Evolutionary conservation across 805 yeast species (phyloP).

Genomic region (Kurtzmaniella fragi): DNA sequence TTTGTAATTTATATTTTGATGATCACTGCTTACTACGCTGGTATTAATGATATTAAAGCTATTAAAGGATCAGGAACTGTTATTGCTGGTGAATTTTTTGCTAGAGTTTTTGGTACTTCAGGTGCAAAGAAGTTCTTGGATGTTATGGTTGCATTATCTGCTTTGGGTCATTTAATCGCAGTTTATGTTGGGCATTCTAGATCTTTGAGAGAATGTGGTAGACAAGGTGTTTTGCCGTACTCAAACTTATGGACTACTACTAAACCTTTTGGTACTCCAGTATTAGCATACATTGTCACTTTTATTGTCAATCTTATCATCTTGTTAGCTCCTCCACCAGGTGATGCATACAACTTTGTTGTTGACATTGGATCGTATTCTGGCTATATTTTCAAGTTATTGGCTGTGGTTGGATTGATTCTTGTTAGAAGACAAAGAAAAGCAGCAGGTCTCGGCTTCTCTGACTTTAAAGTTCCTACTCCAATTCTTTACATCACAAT

Average conservation of each 20-base stretch:
- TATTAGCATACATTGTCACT: slow-evolving; percentile 19
- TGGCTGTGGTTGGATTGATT: slow-evolving; percentile 22
- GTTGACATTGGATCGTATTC: slow-evolving; percentile 27
- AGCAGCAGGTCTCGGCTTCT: slow-evolving; percentile 25
- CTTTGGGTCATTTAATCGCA: slow-evolving; percentile 26
- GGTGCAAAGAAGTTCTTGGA: slow-evolving; percentile 19
- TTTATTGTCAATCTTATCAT: slow-evolving; percentile 21
- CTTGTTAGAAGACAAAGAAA: slow-evolving; percentile 26
- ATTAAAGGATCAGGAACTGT: slow-evolving; percentile 25
- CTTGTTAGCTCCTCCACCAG: slow-evolving; percentile 29
- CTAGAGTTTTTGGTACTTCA: slow-evolving; percentile 24
- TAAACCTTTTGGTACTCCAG: slow-evolving; percentile 28
- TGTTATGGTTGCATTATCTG: slow-evolving; percentile 25
- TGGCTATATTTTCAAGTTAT: slow-evolving; percentile 21
- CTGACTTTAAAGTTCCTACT: slow-evolving; percentile 28
- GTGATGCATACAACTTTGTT: slow-evolving; percentile 29
- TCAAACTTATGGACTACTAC: slow-evolving; percentile 23
- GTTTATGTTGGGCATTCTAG: slow-evolving; percentile 25
- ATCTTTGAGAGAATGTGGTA: slow-evolving; percentile 27
- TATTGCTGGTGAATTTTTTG: slow-evolving; percentile 25
- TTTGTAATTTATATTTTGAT: slow-evolving; percentile 27
- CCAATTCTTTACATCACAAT: slow-evolving; percentile 28
- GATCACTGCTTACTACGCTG: slow-evolving; percentile 31
- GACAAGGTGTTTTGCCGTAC: slow-evolving; percentile 29
- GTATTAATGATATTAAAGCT: slow-evolving; percentile 10